Percentiles rank a stretch among this genome's conserved stretches.
Evolutionary conservation across 371 early-diverging fungal genomes (phyloP).

Genomic region (Apophysomyces trapeziformis): DNA sequence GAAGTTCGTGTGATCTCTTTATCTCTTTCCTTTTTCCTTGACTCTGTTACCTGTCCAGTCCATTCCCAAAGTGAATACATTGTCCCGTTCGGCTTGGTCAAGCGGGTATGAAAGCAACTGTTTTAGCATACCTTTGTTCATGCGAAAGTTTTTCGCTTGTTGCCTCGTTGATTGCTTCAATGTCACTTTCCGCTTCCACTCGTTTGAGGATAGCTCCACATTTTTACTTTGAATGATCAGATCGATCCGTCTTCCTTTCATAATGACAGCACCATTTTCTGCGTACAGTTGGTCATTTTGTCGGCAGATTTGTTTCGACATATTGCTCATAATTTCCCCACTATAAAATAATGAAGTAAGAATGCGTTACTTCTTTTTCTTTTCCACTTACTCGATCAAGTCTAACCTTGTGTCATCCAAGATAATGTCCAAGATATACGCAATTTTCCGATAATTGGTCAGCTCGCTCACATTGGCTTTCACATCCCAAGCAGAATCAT

Average conservation of each 20-base stretch:
- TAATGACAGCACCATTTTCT: background rate
- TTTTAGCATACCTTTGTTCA: background rate
- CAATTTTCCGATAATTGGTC: conserved; percentile 3
- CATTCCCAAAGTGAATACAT: background rate
- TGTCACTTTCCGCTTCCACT: background rate
- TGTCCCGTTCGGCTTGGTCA: background rate
- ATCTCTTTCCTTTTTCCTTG: no score
- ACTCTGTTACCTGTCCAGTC: background rate
- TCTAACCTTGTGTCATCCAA: conserved; percentile 6
- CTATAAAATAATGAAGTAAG: background rate
- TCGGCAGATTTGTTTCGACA: background rate
- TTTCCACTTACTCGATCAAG: conserved; percentile 10
- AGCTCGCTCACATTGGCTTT: background rate
- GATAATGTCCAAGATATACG: conserved; percentile 7
- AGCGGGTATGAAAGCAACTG: background rate
- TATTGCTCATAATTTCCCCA: background rate
- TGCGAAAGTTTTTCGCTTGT: background rate
- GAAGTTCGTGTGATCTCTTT: no score
- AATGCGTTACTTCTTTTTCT: background rate
- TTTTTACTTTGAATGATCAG: background rate
- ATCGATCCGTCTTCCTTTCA: conserved; percentile 1
- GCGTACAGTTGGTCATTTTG: background rate
- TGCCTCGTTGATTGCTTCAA: background rate
- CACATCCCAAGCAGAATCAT: background rate
- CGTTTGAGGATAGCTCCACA: background rate